Conservation (phyloP, 768 basidiomycete genomes). For the Hericium rajendrae region DNA sequence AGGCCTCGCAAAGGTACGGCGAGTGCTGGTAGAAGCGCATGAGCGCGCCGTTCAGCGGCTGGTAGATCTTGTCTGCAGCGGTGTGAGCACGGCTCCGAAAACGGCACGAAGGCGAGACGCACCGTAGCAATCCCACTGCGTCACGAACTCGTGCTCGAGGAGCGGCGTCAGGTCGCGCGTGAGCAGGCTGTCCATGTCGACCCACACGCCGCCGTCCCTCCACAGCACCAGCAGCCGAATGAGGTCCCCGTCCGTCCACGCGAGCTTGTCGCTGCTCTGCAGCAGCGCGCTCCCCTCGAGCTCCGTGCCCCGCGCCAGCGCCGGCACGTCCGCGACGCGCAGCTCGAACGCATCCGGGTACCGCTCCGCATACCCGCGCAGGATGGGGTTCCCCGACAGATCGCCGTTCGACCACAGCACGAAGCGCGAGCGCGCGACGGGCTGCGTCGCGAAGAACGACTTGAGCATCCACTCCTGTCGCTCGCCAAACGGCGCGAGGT, state of each 20-base stretch:
- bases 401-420: slow-evolving; percentile 92
- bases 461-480: slow-evolving; percentile 89
- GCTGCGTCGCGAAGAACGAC: slow-evolving; percentile 91
- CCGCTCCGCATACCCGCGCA: slow-evolving; percentile 46
- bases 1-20: slow-evolving; percentile 94
- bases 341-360: slow-evolving; percentile 70
- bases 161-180: slow-evolving; percentile 82
- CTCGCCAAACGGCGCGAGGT: slow-evolving; percentile 70
- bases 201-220: slow-evolving; percentile 89
- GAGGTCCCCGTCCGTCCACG: slow-evolving; percentile 93
- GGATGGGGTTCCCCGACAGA: slow-evolving; percentile 41
- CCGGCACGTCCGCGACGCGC: slow-evolving; percentile 54
- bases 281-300: slow-evolving; percentile 60
- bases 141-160: slow-evolving; percentile 91
- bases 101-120: slow-evolving; percentile 15
- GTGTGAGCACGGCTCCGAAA: background rate
- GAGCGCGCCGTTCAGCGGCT: slow-evolving; percentile 74
- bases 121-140: slow-evolving; percentile 99
- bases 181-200: slow-evolving; percentile 94
- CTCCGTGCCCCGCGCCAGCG: slow-evolving; percentile 66
- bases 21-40: slow-evolving; percentile 90
- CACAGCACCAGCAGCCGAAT: slow-evolving; percentile 83
- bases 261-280: slow-evolving; percentile 57
- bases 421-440: slow-evolving; percentile 49
- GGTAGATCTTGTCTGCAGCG: slow-evolving; percentile 11